Percentiles rank a stretch among this genome's conserved stretches.
Evolutionary conservation across 139 green algal species (phyloP).

Genomic region (Chlamydomonas sp.): DNA sequence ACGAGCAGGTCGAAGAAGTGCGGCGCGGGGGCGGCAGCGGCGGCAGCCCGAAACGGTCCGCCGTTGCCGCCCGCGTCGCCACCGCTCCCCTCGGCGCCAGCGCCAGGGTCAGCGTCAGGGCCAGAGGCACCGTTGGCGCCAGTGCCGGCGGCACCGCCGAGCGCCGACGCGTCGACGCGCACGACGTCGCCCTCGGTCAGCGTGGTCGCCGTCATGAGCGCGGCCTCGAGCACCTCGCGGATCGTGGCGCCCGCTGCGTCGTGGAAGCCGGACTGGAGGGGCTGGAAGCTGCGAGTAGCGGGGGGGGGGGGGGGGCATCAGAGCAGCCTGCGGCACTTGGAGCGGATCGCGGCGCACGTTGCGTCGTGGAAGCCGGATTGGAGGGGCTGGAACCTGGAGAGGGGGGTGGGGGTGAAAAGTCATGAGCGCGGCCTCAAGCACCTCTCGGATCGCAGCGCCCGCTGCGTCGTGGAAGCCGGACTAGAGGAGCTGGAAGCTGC

Average conservation of each 20-base stretch:
- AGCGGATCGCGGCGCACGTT: too few species aligned
- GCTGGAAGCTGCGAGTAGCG: conserved; percentile 61
- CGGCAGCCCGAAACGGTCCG: too few species aligned
- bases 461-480: conserved; percentile 60
- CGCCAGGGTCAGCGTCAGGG: too few species aligned
- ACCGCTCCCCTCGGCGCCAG: too few species aligned
- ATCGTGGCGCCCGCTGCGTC: conserved; percentile 35
- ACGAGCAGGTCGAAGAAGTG: too few species aligned
- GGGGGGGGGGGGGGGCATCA: background rate
- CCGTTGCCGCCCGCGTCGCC: too few species aligned
- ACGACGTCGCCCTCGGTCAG: conserved; percentile 72
- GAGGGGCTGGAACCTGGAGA: conserved; percentile 57
- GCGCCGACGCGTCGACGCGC: conserved; percentile 22
- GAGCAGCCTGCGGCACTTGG: too few species aligned
- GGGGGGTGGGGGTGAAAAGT: too few species aligned
- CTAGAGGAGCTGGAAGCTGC: conserved; percentile 52
- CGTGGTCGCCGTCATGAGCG: conserved; percentile 47
- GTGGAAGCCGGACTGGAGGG: conserved; percentile 57
- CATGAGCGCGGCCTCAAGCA: conserved; percentile 58
- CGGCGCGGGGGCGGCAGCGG: too few species aligned
- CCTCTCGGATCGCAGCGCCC: conserved; percentile 31
- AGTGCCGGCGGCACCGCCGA: too few species aligned
- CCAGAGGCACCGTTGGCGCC: too few species aligned
- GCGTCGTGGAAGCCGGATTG: conserved; percentile 58
- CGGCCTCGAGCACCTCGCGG: conserved; percentile 52